These are phyloP conservation scores for Lipomyces sp. DNA, from an alignment of 805 yeast species.

Conservation along the genomic window DNA sequence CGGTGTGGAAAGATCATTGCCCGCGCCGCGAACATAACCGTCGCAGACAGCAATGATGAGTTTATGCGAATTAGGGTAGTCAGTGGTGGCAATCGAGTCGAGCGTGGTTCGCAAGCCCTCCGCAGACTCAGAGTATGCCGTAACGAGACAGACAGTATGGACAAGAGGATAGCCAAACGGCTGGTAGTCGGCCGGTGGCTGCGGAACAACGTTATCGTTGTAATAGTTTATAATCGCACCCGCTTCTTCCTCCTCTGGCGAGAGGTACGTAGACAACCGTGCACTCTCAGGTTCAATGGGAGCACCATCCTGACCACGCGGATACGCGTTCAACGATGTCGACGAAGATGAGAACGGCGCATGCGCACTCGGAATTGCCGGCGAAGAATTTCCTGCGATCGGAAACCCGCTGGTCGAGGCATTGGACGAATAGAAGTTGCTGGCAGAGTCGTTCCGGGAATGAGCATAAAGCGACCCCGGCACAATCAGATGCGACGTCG, in stretches of 20 bases:
- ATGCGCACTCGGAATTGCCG: slow-evolving; percentile 4
- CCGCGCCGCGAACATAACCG: slow-evolving; percentile 92
- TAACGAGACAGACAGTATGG: slow-evolving; percentile 71
- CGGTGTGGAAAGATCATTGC: slow-evolving; percentile 83
- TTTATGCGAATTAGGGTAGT: slow-evolving; percentile 93
- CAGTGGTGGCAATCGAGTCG: slow-evolving; percentile 92
- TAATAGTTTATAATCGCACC: slow-evolving; percentile 1
- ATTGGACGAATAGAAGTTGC: slow-evolving; percentile 7
- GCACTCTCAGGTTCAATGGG: slow-evolving; percentile 19
- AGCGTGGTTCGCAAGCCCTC: slow-evolving; percentile 81
- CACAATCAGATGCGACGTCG: slow-evolving; percentile 29
- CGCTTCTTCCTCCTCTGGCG: slow-evolving; percentile 12
- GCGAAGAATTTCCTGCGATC: slow-evolving; percentile 13
- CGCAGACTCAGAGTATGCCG: slow-evolving; percentile 93
- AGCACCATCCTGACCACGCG: slow-evolving; percentile 24
- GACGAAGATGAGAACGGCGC: slow-evolving; percentile 9
- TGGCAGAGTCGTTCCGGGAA: slow-evolving; percentile 12
- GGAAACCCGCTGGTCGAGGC: slow-evolving; percentile 12
- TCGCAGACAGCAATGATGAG: slow-evolving; percentile 83
- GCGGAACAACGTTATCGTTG: slow-evolving; percentile 79
- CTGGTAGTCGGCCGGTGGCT: slow-evolving; percentile 84
- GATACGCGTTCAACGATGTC: slow-evolving; percentile 1
- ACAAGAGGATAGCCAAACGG: slow-evolving; percentile 81
- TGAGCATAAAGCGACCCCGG: slow-evolving; percentile 24
- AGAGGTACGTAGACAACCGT: slow-evolving; percentile 11